These are phyloP conservation scores for Fraxinus angustifolia DNA, from an alignment of 305 asterid genomes.

Conservation along the genomic window DNA sequence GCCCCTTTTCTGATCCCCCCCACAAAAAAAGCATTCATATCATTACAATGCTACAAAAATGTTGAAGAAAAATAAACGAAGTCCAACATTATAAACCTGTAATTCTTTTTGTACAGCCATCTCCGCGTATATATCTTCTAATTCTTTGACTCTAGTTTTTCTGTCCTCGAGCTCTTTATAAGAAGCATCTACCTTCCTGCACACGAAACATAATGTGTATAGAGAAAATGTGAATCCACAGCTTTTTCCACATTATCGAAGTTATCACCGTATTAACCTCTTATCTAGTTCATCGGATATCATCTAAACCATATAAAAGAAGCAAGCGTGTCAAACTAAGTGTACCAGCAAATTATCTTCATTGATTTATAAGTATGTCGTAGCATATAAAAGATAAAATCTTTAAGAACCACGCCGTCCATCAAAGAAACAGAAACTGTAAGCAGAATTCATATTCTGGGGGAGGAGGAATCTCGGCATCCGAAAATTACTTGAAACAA, in stretches of 20 bases:
- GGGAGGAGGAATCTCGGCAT: not conserved
- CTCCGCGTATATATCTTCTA: slow-evolving; percentile 60
- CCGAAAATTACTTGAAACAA: not conserved
- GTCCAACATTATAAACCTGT: slow-evolving; percentile 36
- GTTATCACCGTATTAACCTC: not conserved
- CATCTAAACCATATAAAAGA: not conserved
- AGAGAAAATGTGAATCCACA: not conserved
- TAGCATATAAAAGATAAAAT: not conserved
- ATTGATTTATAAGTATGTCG: not conserved
- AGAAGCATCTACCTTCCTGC: slow-evolving; percentile 63
- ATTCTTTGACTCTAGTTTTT: slow-evolving; percentile 49
- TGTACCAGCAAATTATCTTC: not conserved
- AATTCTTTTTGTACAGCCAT: slow-evolving; percentile 80
- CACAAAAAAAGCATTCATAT: slow-evolving; percentile 4
- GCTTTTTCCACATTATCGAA: not conserved
- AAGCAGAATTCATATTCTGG: not conserved
- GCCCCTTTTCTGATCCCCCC: slow-evolving; percentile 59
- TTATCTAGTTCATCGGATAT: not conserved
- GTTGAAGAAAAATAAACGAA: not conserved
- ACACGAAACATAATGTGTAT: not conserved
- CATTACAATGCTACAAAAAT: not conserved
- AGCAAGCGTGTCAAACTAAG: not conserved
- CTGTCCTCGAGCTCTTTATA: slow-evolving; percentile 60
- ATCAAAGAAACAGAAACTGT: not conserved
- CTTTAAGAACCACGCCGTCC: not conserved